Base-by-base conservation (phyloP, 2,329 filamentous ascomycete species). In the Sarocladium kiliense region DNA sequence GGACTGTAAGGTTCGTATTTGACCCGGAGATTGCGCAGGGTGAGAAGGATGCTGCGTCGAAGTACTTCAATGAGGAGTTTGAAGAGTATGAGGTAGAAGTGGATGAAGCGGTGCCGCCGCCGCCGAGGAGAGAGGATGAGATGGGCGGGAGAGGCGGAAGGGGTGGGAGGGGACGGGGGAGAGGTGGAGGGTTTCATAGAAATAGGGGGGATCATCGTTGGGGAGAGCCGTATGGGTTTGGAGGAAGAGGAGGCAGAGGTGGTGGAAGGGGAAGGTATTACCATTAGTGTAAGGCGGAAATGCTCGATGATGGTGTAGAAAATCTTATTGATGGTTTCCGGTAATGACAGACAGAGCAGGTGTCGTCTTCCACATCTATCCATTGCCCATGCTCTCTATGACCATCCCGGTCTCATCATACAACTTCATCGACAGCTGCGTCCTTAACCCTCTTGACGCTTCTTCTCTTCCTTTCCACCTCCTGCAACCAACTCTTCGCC, bases 1-100 rank as follows among this genome's bases (percentile, higher is more conserved):
- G 88, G 6, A 96, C 93, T 0, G 84, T 95, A 60, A 83, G 94
- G 6, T 97, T 96, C 68, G 90, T 97, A 71, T 86, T 97, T 50
- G 89, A 96, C 60, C 83, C 86, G 0, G 86, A 87, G 55, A 81
- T 87, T 51, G 91, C 91, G 2, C 79, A 81, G 47, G 77, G 78
- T 16, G 94, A 99, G 71, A 82, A 84, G 62, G 78, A 79, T 12
- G 77, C 80, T 12, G 87, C 92, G 2, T 78, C 79, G 3, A 77
- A 80, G 51, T 91, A 86, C 68, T 90, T 87, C 65, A 82, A 81
- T 41, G 81, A 87, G 42, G 87, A 91, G 64, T 90, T 83, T 63
- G 88, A 91, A 61, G 88, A 91, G 65, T 85, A 87, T 63, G 85
- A 88, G 65, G 76, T 89, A 41, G 90, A 95, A 65, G 83, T 91